Evolutionary conservation across 305 asterid species (phyloP).

Genomic region (Rubia peregrina): DNA sequence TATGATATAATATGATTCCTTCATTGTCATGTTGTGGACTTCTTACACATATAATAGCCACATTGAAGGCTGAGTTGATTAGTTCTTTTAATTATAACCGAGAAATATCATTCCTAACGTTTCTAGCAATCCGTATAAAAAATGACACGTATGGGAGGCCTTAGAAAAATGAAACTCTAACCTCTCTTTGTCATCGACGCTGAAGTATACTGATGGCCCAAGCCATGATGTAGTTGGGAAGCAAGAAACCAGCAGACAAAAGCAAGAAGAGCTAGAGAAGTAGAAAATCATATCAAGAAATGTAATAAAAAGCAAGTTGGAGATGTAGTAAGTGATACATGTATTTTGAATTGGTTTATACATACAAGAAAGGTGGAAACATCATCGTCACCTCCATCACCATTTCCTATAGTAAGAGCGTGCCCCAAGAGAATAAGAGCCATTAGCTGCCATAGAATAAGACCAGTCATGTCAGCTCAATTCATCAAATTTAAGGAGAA

Average conservation of each 20-base stretch:
- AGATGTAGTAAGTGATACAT: not conserved
- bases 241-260: conserved; percentile 44
- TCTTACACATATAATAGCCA: too few relatives aligned
- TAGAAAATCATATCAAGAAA: conserved; percentile 10
- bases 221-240: conserved; percentile 45
- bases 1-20: too few relatives aligned
- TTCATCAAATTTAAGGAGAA: not conserved
- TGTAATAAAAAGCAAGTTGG: not conserved
- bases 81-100: too few relatives aligned
- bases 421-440: conserved; percentile 47
- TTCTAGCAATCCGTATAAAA: not conserved
- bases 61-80: too few relatives aligned
- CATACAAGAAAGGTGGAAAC: conserved; percentile 38
- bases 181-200: conserved; percentile 51
- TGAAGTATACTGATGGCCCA: conserved; percentile 46
- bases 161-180: conserved; percentile 14
- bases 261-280: conserved; percentile 41
- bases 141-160: not conserved
- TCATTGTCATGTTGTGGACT: too few relatives aligned
- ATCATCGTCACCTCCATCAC: conserved; percentile 42
- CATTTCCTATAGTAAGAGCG: conserved; percentile 35
- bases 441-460: conserved; percentile 33
- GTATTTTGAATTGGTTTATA: conserved; percentile 8
- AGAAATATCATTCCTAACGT: not conserved
- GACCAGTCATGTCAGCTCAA: not conserved